Percentiles rank a stretch among this genome's conserved stretches.
Evolutionary conservation across 1,284 basidiomycete species (phyloP).

Genomic region (Thecaphora thlaspeos): DNA sequence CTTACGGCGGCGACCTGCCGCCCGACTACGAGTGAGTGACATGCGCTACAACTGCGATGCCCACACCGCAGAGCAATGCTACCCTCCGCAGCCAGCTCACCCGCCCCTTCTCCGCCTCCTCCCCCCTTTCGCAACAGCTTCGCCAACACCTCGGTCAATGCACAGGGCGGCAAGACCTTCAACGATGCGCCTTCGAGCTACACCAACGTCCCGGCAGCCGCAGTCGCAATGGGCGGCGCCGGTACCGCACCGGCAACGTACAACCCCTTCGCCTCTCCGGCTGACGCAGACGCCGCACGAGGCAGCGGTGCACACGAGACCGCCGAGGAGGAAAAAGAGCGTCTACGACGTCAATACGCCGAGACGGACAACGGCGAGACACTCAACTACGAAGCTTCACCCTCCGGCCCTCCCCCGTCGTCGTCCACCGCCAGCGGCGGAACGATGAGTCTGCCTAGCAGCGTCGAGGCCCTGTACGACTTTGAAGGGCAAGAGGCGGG

Average conservation of each 20-base stretch:
- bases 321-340: slow-evolving; percentile 32
- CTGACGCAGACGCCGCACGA: slow-evolving; percentile 5
- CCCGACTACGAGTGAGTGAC: slow-evolving; percentile 31
- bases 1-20: slow-evolving; percentile 20
- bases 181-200: slow-evolving; percentile 3
- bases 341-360: slow-evolving; percentile 23
- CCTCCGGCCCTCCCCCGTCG: background rate
- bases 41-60: too few relatives aligned
- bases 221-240: background rate
- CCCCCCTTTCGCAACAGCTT: slow-evolving; percentile 4
- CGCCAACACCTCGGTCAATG: slow-evolving; percentile 18
- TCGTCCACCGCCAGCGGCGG: too few relatives aligned
- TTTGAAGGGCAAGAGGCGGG: slow-evolving; percentile 21
- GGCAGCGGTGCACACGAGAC: slow-evolving; percentile 8
- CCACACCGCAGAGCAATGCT: background rate
- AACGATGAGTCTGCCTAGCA: slow-evolving; percentile 6
- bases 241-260: slow-evolving; percentile 3
- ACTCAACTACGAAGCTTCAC: background rate
- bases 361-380: background rate
- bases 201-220: background rate
- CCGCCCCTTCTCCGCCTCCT: slow-evolving; percentile 1
- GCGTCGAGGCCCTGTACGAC: slow-evolving; percentile 21
- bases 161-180: slow-evolving; percentile 21
- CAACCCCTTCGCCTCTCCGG: slow-evolving; percentile 18
- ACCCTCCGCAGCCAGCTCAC: too few relatives aligned